Evolutionary conservation across 1,284 basidiomycete genomes (phyloP), one percentile per base, ranked within the genome.

Genomic region (Apiotrichum gamsii): DNA sequence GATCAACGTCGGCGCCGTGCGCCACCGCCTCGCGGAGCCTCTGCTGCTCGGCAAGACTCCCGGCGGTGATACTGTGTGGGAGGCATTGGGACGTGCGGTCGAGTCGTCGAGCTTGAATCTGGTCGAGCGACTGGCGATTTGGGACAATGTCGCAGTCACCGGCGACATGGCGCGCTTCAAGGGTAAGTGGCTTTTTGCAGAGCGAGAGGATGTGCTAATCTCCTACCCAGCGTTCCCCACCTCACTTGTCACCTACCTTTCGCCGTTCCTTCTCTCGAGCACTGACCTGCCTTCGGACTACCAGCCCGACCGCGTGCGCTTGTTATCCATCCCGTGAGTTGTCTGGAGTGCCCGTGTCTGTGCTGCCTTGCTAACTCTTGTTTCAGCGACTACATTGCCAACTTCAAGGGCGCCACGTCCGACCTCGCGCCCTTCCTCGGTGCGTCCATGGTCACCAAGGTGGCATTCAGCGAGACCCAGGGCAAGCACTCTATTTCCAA

Each of bases 21-120:
- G 90, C 39, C 90, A 95, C 75, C 78, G 87, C 33, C 84, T 93
- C 66, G 89, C 87, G 64, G 91, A 95, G 64, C 89, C 90, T 9
- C 75, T 96, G 28, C 88, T 91, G 56, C 15, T 43, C 1, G 67
- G 66, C 8, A 57, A 52, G 36, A 37, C 29, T 13, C 21, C 48
- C 3, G 64, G 64, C 0, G 83, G 90, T 51, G 84, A 87, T 25
- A 65, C 62, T 1, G 56, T 76, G 10, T 64, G 74, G 61, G 67
- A 72, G 41, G 67, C 62, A 4, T 53, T 74, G 42, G 65, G 67
- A 3, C 51, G 65, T 19, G 67, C 67, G 10, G 48, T 68, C 2
- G 57, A 62, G 36, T 60, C 48, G 41, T 43, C 59, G 13, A 60
- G 61, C 8, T 39, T 73, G 43, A 62, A 57, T 8, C 49, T 58